Percentiles rank a stretch among this genome's conserved stretches.
Evolutionary conservation across 176 grass and related monocot genomes (phyloP).

Genomic region (Typha latifolia): DNA sequence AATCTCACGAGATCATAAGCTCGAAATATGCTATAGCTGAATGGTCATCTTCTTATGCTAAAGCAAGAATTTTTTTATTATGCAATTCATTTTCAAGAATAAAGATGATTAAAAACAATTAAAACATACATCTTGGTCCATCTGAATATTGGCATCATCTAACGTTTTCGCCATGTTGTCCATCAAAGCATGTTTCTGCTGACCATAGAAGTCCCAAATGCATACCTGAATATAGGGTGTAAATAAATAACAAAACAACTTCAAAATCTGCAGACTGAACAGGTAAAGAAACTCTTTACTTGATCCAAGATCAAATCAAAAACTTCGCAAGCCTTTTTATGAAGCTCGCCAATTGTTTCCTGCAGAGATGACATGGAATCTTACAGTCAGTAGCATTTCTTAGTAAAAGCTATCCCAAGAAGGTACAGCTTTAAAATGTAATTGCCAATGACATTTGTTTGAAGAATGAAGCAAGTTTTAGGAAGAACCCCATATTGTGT

Average conservation of each 20-base stretch:
- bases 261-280: slow-evolving; percentile 8
- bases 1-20: too few relatives aligned
- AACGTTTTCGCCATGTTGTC: slow-evolving; percentile 93
- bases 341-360: slow-evolving; percentile 78
- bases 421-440: not conserved
- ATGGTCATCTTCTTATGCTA: not conserved
- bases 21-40: not conserved
- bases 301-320: slow-evolving; percentile 81
- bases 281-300: slow-evolving; percentile 37
- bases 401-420: not conserved
- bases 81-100: slow-evolving; percentile 3
- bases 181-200: slow-evolving; percentile 88
- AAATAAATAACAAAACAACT: slow-evolving; percentile 8
- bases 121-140: slow-evolving; percentile 86
- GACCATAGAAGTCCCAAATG: slow-evolving; percentile 94
- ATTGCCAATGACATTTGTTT: not conserved
- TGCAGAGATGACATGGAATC: slow-evolving; percentile 22
- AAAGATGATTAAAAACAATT: slow-evolving; percentile 2
- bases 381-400: not conserved
- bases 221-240: slow-evolving; percentile 42
- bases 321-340: slow-evolving; percentile 76
- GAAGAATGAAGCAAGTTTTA: not conserved
- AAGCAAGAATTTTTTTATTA: not conserved
- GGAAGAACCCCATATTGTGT: not conserved
- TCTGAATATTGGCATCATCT: slow-evolving; percentile 97